phyloP scores from a whole-genome alignment of 805 yeast species.

The Kluyveromyces wickerhamii region DNA sequence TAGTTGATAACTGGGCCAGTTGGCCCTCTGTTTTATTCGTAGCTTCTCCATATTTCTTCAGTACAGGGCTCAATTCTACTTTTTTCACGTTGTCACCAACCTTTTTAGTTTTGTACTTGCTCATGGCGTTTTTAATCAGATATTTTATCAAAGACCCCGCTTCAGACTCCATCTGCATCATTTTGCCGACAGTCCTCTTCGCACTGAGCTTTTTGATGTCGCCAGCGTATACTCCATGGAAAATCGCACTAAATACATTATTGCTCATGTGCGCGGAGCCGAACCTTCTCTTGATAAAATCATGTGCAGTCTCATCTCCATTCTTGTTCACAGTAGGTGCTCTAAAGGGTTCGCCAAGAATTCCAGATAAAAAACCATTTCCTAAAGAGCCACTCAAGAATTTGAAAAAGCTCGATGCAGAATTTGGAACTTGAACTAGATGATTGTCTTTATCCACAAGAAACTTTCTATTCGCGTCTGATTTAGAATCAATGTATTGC shows the following conservation, averaged over 20 bases:
- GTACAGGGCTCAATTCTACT: conserved; percentile 18
- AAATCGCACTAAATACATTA: conserved; percentile 68
- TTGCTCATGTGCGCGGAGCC: conserved; percentile 41
- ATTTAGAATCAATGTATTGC: conserved; percentile 46
- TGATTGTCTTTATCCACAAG: conserved; percentile 40
- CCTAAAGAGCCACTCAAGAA: conserved; percentile 38
- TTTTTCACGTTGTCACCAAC: conserved; percentile 7
- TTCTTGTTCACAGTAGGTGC: conserved; percentile 20
- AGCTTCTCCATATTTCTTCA: conserved; percentile 33
- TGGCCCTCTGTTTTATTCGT: conserved; percentile 35
- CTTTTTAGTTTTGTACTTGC: conserved; percentile 13
- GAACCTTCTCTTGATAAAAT: conserved; percentile 62
- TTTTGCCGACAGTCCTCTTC: conserved; percentile 44
- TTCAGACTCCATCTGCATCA: conserved; percentile 50
- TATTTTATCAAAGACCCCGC: conserved; percentile 52
- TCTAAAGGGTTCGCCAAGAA: conserved; percentile 45
- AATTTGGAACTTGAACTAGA: conserved; percentile 49
- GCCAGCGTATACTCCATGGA: conserved; percentile 91
- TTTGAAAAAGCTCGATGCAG: conserved; percentile 28
- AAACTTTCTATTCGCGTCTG: conserved; percentile 68
- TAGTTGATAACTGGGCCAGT: conserved; percentile 30
- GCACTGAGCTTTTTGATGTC: conserved; percentile 63
- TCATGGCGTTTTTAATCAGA: conserved; percentile 30
- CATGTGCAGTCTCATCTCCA: conserved; percentile 64
- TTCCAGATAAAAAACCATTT: conserved; percentile 37